These are phyloP conservation scores for Naganishia sp. DNA, from an alignment of 1,284 basidiomycete genomes.

Conservation along the genomic window DNA sequence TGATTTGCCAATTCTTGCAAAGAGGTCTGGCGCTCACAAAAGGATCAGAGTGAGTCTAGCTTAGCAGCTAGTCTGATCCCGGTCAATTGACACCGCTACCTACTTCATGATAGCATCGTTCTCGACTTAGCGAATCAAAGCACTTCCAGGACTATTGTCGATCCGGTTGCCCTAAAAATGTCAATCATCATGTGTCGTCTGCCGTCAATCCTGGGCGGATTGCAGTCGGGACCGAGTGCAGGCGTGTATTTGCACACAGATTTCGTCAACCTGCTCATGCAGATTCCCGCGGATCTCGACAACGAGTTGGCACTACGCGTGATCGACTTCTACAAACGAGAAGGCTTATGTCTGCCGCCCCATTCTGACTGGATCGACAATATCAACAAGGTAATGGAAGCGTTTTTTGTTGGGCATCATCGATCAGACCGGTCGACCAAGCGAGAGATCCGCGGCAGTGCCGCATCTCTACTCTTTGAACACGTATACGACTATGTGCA, in stretches of 20 bases:
- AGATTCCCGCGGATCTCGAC: constrained; percentile 50
- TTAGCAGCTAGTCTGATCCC: neutral
- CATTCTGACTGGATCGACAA: constrained; percentile 57
- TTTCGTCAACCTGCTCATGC: constrained; percentile 52
- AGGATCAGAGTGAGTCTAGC: constrained; percentile 37
- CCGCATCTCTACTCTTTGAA: constrained; percentile 50
- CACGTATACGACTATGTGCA: constrained; percentile 54
- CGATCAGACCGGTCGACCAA: constrained; percentile 12
- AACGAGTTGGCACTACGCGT: constrained; percentile 52
- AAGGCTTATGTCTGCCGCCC: constrained; percentile 56
- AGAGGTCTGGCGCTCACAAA: constrained; percentile 34
- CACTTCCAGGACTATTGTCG: constrained; percentile 14
- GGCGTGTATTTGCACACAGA: constrained; percentile 46
- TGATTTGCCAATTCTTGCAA: constrained; percentile 32
- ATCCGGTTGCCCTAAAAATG: constrained; percentile 21
- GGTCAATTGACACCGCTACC: neutral
- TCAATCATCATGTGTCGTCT: constrained; percentile 32
- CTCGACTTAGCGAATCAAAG: constrained; percentile 23
- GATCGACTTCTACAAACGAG: constrained; percentile 55
- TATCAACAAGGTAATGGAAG: constrained; percentile 53
- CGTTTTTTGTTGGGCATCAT: constrained; percentile 47
- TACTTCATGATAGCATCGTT: constrained; percentile 8
- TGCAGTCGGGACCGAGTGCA: constrained; percentile 40
- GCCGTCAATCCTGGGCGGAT: constrained; percentile 43
- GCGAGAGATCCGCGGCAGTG: constrained; percentile 42